Evolutionary conservation across 257 asterid species (phyloP), one percentile per base, ranked within the genome.

Genomic region (Nicotiana obtusifolia): DNA sequence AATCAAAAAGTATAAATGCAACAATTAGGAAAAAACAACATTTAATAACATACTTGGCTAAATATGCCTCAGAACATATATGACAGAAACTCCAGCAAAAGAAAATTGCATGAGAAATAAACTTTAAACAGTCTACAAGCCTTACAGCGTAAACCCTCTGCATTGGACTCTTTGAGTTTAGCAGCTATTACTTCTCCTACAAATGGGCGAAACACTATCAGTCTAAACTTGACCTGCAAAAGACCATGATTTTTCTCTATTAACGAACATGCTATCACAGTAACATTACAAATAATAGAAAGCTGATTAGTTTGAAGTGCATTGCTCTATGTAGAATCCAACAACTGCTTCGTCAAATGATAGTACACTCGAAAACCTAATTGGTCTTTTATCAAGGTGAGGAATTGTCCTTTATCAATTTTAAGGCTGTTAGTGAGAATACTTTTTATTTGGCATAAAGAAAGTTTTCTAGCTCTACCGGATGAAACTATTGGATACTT

Each of bases 181-280:
- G 93, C 97, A 8, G 89, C 84, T 83, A 95, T 91, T 80, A 95
- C 89, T 85, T 95, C 97, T 81, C 99, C 99, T 67, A 84, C 92
- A 85, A 85, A 95, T 37, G 97, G 97, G 78, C 97, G 93, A 88
- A 95, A 95, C 89, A 94, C 88, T 52, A 94, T 88, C 87, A 95
- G 64, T 82, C 96, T 92, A 88, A 95, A 95, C 83, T 66, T 89
- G 84, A 92, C 97, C 99, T 93, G 92, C 82, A 86, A 77, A 79
- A 86, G 33, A 86, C 68, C 53, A 82, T 28, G 68, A 56, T 11
- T 17, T 16, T 31, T 33, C 44, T 37, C 35, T 66, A 64, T 79
- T 26, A 83, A 65, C 59, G 13, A 69, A 54, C 9, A 41, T 13
- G 47, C 53, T 20, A 49, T 13, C 31, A 68, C 28, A 80, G 67